Percentiles rank a stretch among this genome's conserved stretches.
phyloP scores from a whole-genome alignment of 257 asterid genomes.

The Marsdenia floribunda region DNA sequence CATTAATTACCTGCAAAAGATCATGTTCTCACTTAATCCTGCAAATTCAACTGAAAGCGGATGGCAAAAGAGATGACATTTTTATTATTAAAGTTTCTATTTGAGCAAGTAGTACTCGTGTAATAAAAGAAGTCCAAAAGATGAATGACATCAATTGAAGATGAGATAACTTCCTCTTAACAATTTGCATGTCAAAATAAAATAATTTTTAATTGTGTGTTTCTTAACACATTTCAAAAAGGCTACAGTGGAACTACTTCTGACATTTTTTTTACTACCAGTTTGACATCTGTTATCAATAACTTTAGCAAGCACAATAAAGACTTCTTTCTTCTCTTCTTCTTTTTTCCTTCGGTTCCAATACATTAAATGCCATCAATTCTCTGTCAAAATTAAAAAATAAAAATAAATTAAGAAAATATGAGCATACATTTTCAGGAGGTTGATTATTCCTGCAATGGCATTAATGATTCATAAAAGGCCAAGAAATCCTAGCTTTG shows the following conservation, averaged over 20 bases:
- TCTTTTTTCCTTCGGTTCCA: background rate
- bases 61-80: background rate
- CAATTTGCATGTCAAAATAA: background rate
- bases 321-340: no score
- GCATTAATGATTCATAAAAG: background rate
- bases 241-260: background rate
- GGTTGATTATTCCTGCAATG: background rate
- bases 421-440: background rate
- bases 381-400: background rate
- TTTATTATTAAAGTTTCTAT: background rate
- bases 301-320: no score
- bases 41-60: background rate
- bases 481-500: background rate
- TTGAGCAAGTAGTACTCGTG: background rate
- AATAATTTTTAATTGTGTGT: background rate
- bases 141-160: background rate
- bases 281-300: no score
- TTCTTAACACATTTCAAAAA: background rate
- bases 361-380: no score
- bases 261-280: background rate
- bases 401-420: no score
- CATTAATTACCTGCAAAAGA: conserved; percentile 75
- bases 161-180: background rate
- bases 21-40: background rate
- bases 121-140: background rate